Conservation (phyloP, 1,284 basidiomycete species). For the Irpex sp. region DNA sequence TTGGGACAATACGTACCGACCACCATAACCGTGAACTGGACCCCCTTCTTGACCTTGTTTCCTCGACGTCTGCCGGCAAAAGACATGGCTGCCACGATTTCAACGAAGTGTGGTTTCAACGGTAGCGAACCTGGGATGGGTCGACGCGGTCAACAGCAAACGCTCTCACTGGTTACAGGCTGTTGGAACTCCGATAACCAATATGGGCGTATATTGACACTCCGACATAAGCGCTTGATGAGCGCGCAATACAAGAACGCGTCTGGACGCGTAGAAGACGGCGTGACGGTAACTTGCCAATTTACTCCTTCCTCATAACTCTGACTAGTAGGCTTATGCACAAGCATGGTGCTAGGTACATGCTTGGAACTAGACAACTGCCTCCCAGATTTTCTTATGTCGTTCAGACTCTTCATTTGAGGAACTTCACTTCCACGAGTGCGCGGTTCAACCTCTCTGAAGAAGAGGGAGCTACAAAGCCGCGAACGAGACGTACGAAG, state of each 20-base stretch:
- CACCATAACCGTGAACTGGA: slow-evolving; percentile 72
- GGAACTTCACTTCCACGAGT: not conserved
- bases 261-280: not conserved
- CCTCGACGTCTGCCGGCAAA: slow-evolving; percentile 83
- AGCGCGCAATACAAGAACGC: not conserved
- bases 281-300: not conserved
- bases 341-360: not conserved
- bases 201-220: slow-evolving; percentile 21
- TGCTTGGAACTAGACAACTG: not conserved
- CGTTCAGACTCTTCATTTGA: not conserved
- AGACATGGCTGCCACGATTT: slow-evolving; percentile 53
- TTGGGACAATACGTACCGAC: slow-evolving; percentile 60
- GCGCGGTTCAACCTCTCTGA: not conserved
- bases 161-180: slow-evolving; percentile 4
- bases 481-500: slow-evolving; percentile 31
- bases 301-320: not conserved
- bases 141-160: slow-evolving; percentile 11
- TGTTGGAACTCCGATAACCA: slow-evolving; percentile 14
- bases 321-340: not conserved
- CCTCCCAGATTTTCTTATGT: not conserved
- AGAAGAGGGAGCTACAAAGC: not conserved
- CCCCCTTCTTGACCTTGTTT: slow-evolving; percentile 97
- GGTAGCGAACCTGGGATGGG: slow-evolving; percentile 32
- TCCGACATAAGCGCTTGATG: slow-evolving; percentile 17
- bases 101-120: slow-evolving; percentile 23